Base-by-base conservation (phyloP, 2,329 filamentous ascomycete genomes). In the Aspergillus novoparasiticus region DNA sequence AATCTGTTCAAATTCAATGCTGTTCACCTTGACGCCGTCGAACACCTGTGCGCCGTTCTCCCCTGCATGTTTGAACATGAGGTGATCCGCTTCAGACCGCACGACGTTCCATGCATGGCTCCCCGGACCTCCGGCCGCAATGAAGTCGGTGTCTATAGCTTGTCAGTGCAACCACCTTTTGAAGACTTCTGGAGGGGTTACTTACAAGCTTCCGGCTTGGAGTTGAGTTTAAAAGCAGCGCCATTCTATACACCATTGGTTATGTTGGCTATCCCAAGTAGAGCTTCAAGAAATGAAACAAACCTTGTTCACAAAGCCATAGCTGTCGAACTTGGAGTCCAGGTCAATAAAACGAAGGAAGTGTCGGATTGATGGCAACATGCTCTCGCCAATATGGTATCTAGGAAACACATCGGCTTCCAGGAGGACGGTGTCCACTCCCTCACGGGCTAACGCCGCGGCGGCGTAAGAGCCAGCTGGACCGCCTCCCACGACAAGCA, bases 381-480 rank as follows among this genome's bases (percentile, higher is more conserved):
- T 41, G 54, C 54, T 57, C 54, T 57, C 54, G 21, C 54, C 54
- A 30, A 57, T 57, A 43, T 57, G 54, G 26, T 57, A 57, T 28
- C 54, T 26, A 28, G 54, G 54, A 26, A 41, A 43, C 10, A 23
- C 28, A n/a, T 57, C 54, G 14, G 54, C 54, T 41, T 57, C 54
- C 10, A 57, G 54, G 12, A 57, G 23, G 21, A 57, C 54, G 5
- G 34, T 43, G 21, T 30, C 21, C 23, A 57, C 41, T 16, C 54
- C 54, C 34, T 57, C 54, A 2, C 54, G 54, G 3, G 54, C 54
- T 5, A 57, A 26, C n/a, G 41, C 54, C 5, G 54, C 36, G 0
- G 54, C 36, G 21, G 54, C 21, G 14, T 57, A 57, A 6, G 54
- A 57, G 4, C 45, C 45, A 12, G 19, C 45, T 12, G 45, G 45